Percentiles rank a stretch among this genome's conserved stretches.
Conservation (phyloP, 306 rosid species). For the Arachis stenosperma region DNA sequence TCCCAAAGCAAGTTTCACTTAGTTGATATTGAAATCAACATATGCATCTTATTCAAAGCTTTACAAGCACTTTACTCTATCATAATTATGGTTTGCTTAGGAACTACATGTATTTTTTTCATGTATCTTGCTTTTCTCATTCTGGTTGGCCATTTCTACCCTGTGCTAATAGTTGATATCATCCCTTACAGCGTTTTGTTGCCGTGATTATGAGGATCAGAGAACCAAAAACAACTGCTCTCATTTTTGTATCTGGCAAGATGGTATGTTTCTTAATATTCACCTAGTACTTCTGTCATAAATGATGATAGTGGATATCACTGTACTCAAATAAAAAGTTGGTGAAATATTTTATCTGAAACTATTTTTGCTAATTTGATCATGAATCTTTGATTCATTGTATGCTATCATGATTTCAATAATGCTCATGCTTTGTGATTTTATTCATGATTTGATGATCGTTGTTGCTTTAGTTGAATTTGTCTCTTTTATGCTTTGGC, state of each 20-base stretch:
- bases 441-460: slow-evolving; percentile 2
- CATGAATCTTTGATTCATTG: slow-evolving; percentile 1
- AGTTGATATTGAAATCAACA: slow-evolving; percentile 4
- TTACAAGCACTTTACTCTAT: background rate
- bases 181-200: slow-evolving; percentile 81
- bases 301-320: background rate
- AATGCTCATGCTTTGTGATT: background rate
- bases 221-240: slow-evolving; percentile 95
- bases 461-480: background rate
- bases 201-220: slow-evolving; percentile 99
- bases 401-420: background rate
- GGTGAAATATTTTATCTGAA: too few species aligned
- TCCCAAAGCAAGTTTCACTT: slow-evolving; percentile 71
- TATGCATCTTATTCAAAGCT: background rate
- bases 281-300: slow-evolving; percentile 6
- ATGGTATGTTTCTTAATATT: slow-evolving; percentile 61
- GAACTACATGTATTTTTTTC: background rate
- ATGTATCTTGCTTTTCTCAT: background rate
- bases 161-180: slow-evolving; percentile 28
- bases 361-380: background rate
- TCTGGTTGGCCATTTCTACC: background rate
- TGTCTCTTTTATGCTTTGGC: background rate
- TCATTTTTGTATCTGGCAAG: slow-evolving; percentile 96
- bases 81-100: background rate
- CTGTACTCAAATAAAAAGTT: too few species aligned